These are phyloP conservation scores for Apostasia ramifera DNA, from an alignment of 106 monocot genomes.

Conservation along the genomic window DNA sequence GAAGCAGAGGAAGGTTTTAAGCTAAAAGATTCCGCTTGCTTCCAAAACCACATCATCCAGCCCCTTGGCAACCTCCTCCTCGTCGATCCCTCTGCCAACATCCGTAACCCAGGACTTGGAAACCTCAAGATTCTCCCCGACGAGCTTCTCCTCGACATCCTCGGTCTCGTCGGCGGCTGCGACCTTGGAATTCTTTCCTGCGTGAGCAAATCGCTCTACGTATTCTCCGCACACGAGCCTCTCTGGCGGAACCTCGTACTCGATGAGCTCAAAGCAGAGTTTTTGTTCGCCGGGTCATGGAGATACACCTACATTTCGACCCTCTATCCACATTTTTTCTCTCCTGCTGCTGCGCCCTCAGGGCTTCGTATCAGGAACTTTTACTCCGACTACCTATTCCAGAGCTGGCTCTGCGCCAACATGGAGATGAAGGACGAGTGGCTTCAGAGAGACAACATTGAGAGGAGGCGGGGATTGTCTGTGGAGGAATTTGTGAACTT, in stretches of 20 bases:
- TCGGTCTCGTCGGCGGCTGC: constrained; percentile 41
- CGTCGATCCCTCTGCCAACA: constrained; percentile 32
- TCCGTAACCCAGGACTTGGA: constrained; percentile 76
- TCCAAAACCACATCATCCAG: constrained; percentile 46
- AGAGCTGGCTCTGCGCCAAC: constrained; percentile 97
- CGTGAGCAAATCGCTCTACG: constrained; percentile 61
- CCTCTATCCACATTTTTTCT: neutral
- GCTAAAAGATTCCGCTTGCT: constrained; percentile 41
- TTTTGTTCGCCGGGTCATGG: constrained; percentile 65
- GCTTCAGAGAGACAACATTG: constrained; percentile 71
- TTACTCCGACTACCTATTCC: constrained; percentile 97
- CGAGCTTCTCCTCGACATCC: constrained; percentile 76
- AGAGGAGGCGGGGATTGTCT: constrained; percentile 42
- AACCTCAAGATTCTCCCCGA: constrained; percentile 58
- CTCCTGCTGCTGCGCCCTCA: neutral
- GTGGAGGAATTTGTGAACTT: constrained; percentile 63
- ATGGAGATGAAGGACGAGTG: constrained; percentile 87
- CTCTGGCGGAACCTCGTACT: constrained; percentile 82
- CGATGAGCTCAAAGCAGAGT: constrained; percentile 36
- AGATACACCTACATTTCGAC: constrained; percentile 46
- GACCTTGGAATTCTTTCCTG: constrained; percentile 50
- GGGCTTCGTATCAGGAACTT: constrained; percentile 40
- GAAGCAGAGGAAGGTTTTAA: constrained; percentile 29
- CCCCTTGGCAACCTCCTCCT: constrained; percentile 89
- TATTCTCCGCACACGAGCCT: constrained; percentile 87